Conservation (phyloP, 768 basidiomycete species). For the Leccinum fibrillosum region DNA sequence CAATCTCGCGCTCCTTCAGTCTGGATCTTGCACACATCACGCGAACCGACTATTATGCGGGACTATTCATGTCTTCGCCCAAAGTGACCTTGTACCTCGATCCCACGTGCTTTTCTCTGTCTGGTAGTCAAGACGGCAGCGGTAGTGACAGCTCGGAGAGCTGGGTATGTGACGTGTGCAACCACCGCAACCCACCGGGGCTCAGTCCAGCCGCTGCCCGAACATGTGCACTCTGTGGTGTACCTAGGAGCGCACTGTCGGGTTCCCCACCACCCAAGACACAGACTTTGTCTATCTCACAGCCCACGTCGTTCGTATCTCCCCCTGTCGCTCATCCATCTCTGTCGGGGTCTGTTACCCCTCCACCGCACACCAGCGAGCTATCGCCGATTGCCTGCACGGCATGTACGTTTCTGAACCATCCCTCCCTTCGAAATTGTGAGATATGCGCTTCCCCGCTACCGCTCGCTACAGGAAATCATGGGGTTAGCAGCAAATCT, state of each 20-base stretch:
- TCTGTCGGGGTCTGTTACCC: constrained; percentile 16
- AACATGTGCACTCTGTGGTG: constrained; percentile 82
- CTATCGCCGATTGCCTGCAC: constrained; percentile 59
- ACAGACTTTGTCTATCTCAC: constrained; percentile 34
- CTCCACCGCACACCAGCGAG: constrained; percentile 18
- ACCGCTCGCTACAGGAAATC: constrained; percentile 29
- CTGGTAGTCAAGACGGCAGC: constrained; percentile 27
- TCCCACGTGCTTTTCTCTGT: constrained; percentile 22
- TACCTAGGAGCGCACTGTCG: constrained; percentile 48
- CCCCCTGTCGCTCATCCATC: constrained; percentile 25
- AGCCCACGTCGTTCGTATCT: constrained; percentile 37
- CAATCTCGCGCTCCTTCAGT: constrained; percentile 58
- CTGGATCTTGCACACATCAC: constrained; percentile 61
- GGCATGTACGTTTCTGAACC: constrained; percentile 92
- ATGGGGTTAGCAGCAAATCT: constrained; percentile 44
- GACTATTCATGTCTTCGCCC: constrained; percentile 83
- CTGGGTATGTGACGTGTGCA: constrained; percentile 92
- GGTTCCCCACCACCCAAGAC: constrained; percentile 21
- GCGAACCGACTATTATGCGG: constrained; percentile 86
- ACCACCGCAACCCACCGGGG: constrained; percentile 74
- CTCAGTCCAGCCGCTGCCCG: constrained; percentile 63
- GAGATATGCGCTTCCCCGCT: constrained; percentile 84
- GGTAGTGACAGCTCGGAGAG: constrained; percentile 41
- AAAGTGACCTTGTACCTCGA: constrained; percentile 81
- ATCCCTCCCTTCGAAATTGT: constrained; percentile 65